These are phyloP conservation scores for Seiridium cupressi DNA, from an alignment of 2,329 filamentous ascomycete genomes.

Conservation along the genomic window DNA sequence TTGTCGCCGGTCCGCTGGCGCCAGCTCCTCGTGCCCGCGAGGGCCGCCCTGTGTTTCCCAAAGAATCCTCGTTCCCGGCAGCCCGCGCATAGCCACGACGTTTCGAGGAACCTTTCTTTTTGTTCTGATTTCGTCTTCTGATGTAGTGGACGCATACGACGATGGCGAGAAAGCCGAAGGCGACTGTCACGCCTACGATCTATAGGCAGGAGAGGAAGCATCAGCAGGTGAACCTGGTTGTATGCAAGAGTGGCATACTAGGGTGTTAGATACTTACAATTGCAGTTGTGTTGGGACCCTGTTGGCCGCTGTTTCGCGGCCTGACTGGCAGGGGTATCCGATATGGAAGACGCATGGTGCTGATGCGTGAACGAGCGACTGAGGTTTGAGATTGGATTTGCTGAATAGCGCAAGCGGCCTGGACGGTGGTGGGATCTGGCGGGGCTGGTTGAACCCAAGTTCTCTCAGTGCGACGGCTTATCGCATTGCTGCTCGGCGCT, in stretches of 20 bases:
- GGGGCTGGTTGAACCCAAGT: no score
- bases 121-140: neutral
- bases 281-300: neutral
- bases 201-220: constrained; percentile 9
- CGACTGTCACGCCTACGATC: neutral
- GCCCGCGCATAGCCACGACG: constrained; percentile 29
- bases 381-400: neutral
- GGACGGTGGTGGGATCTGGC: no score
- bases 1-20: constrained; percentile 22
- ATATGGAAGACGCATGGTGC: constrained; percentile 2
- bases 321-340: neutral
- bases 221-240: constrained; percentile 14
- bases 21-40: neutral
- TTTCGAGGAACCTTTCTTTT: constrained; percentile 18
- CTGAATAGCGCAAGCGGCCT: no score
- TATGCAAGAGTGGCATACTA: constrained; percentile 5
- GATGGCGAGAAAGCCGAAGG: no score
- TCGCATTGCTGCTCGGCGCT: no score
- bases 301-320: neutral
- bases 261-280: neutral
- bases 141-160: neutral
- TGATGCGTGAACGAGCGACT: neutral
- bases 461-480: no score
- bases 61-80: constrained; percentile 12
- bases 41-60: neutral